These are phyloP conservation scores for Dactylellina drechsleri DNA, from an alignment of 2,329 filamentous ascomycete species.

Conservation along the genomic window DNA sequence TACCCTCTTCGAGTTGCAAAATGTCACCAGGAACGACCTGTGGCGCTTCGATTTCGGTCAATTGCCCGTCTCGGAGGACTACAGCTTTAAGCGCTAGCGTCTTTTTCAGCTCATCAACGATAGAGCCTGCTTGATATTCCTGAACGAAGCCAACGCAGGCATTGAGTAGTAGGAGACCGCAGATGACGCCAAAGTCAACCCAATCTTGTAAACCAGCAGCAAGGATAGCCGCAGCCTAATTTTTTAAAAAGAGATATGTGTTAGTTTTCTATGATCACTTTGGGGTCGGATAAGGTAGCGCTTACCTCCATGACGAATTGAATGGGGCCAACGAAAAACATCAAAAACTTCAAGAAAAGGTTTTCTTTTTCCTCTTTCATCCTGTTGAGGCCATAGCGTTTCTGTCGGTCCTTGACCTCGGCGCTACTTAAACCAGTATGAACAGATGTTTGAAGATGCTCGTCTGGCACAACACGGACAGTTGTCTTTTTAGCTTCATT, in stretches of 20 bases:
- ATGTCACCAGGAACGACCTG: too few species aligned
- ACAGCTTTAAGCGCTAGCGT: constrained; percentile 87
- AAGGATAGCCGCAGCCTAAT: constrained; percentile 76
- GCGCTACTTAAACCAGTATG: not conserved
- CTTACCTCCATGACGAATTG: constrained; percentile 91
- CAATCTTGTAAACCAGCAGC: constrained; percentile 86
- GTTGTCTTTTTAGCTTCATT: too few species aligned
- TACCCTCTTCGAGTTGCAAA: constrained; percentile 60
- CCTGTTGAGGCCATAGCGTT: constrained; percentile 83
- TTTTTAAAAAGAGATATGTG: not conserved
- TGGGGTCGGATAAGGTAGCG: not conserved
- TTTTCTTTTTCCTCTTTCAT: constrained; percentile 94
- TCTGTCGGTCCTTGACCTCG: constrained; percentile 68
- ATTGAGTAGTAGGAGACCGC: constrained; percentile 82
- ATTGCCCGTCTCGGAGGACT: constrained; percentile 78
- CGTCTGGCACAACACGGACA: too few species aligned
- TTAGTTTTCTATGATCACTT: too few species aligned
- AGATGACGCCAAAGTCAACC: constrained; percentile 94
- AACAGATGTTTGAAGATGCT: too few species aligned
- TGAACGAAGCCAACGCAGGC: constrained; percentile 86
- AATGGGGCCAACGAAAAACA: constrained; percentile 87
- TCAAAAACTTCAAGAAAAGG: constrained; percentile 79
- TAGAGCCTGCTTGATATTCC: constrained; percentile 88
- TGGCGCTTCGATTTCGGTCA: too few species aligned
- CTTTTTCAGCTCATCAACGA: constrained; percentile 91